Percentiles rank a stretch among this genome's conserved stretches.
These are phyloP conservation scores for Leucocoprinus leucothites DNA, from an alignment of 768 basidiomycete genomes.

Conservation along the genomic window DNA sequence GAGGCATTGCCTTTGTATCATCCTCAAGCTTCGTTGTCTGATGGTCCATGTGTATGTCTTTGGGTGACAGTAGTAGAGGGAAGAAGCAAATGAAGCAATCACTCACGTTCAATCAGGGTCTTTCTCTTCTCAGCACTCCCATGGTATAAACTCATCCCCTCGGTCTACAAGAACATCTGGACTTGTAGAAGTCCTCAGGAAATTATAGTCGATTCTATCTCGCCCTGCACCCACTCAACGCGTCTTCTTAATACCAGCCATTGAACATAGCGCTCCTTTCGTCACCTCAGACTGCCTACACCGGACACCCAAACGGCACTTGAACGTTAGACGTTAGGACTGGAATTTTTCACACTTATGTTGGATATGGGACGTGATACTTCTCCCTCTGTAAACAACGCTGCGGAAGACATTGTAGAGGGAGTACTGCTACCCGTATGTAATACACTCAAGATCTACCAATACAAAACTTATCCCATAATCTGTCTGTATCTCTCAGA, in stretches of 20 bases:
- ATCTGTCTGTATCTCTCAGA: conserved; percentile 32
- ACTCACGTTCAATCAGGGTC: conserved; percentile 2
- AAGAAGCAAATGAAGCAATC: neutral
- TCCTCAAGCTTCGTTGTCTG: conserved; percentile 21
- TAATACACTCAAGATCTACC: neutral
- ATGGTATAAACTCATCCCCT: conserved; percentile 2
- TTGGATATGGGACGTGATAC: neutral
- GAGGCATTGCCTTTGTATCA: conserved; percentile 43
- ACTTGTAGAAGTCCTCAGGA: too few relatives aligned
- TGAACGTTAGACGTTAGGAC: neutral
- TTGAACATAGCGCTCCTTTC: neutral
- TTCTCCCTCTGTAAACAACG: neutral
- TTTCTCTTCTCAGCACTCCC: neutral
- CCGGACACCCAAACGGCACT: too few relatives aligned
- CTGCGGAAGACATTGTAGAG: neutral
- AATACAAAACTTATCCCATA: neutral
- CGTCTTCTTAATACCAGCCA: neutral
- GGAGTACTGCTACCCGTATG: conserved; percentile 10
- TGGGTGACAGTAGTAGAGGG: neutral
- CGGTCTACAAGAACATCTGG: neutral
- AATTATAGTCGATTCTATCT: too few relatives aligned
- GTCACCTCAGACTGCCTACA: neutral
- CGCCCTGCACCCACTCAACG: neutral
- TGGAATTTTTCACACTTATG: neutral
- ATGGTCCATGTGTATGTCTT: conserved; percentile 1